Percentiles rank a stretch among this genome's conserved stretches.
Evolutionary conservation across 495 filamentous ascomycete species (phyloP).

Genomic region (Cercophora samala): DNA sequence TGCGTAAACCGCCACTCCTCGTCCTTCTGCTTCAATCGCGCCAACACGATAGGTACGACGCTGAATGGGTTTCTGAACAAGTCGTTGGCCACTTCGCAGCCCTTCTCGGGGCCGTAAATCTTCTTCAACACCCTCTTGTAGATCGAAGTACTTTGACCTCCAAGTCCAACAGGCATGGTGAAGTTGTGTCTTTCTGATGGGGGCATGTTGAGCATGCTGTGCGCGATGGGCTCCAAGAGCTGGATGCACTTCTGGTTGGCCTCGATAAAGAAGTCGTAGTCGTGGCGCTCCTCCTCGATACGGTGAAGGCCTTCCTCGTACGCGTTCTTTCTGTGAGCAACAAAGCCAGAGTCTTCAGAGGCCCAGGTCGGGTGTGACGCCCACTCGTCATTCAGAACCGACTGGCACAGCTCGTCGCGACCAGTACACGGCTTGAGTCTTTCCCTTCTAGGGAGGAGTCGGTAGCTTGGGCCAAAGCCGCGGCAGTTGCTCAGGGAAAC

Average conservation of each 20-base stretch:
- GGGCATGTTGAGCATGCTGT: slow-evolving; percentile 74
- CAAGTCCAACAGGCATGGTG: slow-evolving; percentile 75
- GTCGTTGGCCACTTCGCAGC: slow-evolving; percentile 73
- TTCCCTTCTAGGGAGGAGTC: slow-evolving; percentile 84
- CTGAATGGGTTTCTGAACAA: slow-evolving; percentile 77
- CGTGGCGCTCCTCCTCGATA: slow-evolving; percentile 96
- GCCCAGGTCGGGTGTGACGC: slow-evolving; percentile 99
- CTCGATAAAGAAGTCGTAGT: slow-evolving; percentile 98
- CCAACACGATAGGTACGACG: slow-evolving; percentile 82
- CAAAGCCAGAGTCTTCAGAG: slow-evolving; percentile 96
- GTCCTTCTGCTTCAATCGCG: slow-evolving; percentile 84
- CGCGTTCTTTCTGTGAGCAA: slow-evolving; percentile 93
- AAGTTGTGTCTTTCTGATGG: slow-evolving; percentile 67
- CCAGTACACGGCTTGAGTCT: slow-evolving; percentile 84
- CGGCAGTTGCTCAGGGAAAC: slow-evolving; percentile 92
- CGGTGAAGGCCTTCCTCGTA: slow-evolving; percentile 91
- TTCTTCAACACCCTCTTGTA: slow-evolving; percentile 97
- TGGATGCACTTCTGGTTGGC: slow-evolving; percentile 90
- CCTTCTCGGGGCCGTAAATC: slow-evolving; percentile 86
- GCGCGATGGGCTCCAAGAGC: slow-evolving; percentile 87
- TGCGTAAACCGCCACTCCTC: slow-evolving; percentile 96
- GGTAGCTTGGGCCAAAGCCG: slow-evolving; percentile 89
- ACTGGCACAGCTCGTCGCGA: slow-evolving; percentile 85
- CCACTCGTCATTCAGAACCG: slow-evolving; percentile 96
- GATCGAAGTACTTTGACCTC: slow-evolving; percentile 91